Base-by-base conservation (phyloP, 495 filamentous ascomycete genomes). In the Lasiosphaeris hirsuta region DNA sequence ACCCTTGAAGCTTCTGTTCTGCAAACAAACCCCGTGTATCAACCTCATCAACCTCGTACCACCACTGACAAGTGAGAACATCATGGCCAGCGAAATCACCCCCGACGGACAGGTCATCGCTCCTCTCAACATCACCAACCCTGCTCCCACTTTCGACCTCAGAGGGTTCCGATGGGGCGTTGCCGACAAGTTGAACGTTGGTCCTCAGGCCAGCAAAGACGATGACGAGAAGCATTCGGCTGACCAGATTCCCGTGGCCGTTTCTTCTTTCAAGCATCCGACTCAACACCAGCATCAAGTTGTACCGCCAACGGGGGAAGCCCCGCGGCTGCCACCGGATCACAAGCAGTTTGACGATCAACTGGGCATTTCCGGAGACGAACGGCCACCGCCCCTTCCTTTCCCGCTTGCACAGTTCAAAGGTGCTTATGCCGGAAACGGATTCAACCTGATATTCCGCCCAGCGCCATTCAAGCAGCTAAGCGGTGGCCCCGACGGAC, bases 81-180 rank as follows among this genome's bases (percentile, higher is more conserved):
- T 35, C 51, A 56, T 56, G 53, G 30, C 53, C 42, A 47, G n/a
- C 30, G 41, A 56, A 39, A 34, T 45, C 34, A 35, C 14, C n/a
- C 13, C 53, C 23, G 53, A 56, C 35, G 53, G 53, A 15, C 19
- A 35, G 11, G n/a, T 56, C n/a, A 38, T 56, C 14, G 23, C 42
- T 19, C 53, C 53, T 30, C 53, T 43, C 39, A 56, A 56, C 42
- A 56, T 56, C 53, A 56, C 11, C 18, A 35, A 47, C 8, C 53
- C 53, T 45, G 42, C 53, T n/a, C 53, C 53, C 15, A 15, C 34
- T 11, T 34, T 56, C 53, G 42, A 56, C 53, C 7, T 47, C 5
- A 23, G 18, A 19, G 42, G 17, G n/a, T 56, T 56, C 33, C 53
- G 41, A 14, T 46, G 19, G 17, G 18, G 19, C 34, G 34, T 18